Conservation (phyloP, 495 filamentous ascomycete species). For the Aspergillus ellipticus region DNA sequence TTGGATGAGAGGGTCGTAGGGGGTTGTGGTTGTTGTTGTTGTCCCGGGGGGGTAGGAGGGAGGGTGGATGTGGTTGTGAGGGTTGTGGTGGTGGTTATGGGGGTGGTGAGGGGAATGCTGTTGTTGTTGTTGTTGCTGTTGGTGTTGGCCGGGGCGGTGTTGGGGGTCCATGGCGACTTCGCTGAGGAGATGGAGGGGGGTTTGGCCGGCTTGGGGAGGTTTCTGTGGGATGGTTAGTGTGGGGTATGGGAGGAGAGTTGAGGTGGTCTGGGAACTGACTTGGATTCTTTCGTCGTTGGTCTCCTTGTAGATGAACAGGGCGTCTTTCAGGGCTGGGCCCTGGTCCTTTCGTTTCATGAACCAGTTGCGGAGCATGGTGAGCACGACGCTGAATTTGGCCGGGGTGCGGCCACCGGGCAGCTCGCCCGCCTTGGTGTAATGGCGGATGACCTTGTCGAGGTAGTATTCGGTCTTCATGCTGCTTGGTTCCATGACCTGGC, state of each 20-base stretch:
- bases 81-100: constrained; percentile 7
- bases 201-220: constrained; percentile 33
- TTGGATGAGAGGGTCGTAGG: not conserved
- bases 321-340: constrained; percentile 24
- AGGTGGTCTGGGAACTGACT: constrained; percentile 1
- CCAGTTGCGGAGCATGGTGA: constrained; percentile 70
- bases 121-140: constrained; percentile 7
- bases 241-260: not conserved
- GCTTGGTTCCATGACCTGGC: constrained; percentile 70
- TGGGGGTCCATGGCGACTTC: constrained; percentile 59
- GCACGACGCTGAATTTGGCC: constrained; percentile 71
- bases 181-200: constrained; percentile 62
- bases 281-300: not conserved
- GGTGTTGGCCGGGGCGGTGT: not conserved
- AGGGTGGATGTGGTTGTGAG: not conserved
- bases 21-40: not conserved
- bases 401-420: constrained; percentile 66
- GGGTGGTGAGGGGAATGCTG: constrained; percentile 14
- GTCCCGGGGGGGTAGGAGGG: constrained; percentile 4
- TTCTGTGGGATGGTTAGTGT: constrained; percentile 3
- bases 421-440: constrained; percentile 61
- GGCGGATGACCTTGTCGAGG: constrained; percentile 60
- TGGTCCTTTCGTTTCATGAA: constrained; percentile 54
- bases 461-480: constrained; percentile 73
- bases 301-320: constrained; percentile 17